Base-by-base conservation (phyloP, 2,329 filamentous ascomycete species). In the Akanthomyces lecanii region DNA sequence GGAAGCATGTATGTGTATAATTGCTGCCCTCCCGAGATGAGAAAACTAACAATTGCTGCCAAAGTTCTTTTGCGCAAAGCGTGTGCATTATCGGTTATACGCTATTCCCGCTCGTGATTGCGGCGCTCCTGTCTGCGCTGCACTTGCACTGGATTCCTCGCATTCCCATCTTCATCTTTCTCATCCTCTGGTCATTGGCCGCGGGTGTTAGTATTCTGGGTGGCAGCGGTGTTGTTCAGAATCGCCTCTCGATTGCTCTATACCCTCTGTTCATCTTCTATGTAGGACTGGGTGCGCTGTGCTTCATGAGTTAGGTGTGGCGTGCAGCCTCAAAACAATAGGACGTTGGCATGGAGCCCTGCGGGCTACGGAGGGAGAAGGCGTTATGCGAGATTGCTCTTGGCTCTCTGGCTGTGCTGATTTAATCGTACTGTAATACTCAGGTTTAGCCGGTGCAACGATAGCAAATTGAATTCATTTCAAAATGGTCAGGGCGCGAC, bases 31-130 rank as follows among this genome's bases (percentile, higher is more conserved):
- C 28, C 18, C 23, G 28, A 6, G 6, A 25, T 25, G 8, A 11
- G 38, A 14, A 63, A 62, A 54, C 71, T 74, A 67, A 72, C 65
- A 38, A 21, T 52, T 48, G 23, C 53, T 3, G 40, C 14, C 33
- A 57, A 73, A 98, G 94, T 71, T 97, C 95, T 21, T 99, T 99
- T 76, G 95, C 96, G 72, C 95, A 99, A 77, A 96, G 92, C 63
- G 86, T 99, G 68, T 98, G 93, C 76, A 96, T 99, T 70, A 99
- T 99, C 73, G 95, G 95, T 52, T 99, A 99, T 77, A 99, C 95
- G 1, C 85, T 99, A 62, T 99, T 99, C 78, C 95, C 95, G 2
- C 85, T 99, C 60, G 95, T 98, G 69, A 90, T 99, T 68, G 96
- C 96, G 8, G 88, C 94, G 1, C 79, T 97, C 58, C 85, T 99